Conservation (phyloP, 441 rosid species). For the Viola pubescens region DNA sequence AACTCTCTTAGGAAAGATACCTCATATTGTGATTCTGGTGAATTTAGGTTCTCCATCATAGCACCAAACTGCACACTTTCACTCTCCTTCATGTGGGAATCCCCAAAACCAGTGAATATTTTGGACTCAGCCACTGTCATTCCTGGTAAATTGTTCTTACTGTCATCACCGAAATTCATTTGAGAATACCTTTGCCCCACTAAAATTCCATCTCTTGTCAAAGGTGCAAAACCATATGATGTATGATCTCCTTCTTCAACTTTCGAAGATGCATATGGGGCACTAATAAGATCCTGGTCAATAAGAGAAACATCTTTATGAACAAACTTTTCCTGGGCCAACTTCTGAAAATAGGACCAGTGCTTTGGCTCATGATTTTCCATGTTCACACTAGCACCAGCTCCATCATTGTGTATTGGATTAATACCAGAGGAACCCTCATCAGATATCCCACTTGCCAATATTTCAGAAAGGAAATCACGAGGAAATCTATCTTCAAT, state of each 20-base stretch:
- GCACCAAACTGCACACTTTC: constrained; percentile 61
- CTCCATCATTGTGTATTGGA: constrained; percentile 52
- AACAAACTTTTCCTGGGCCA: constrained; percentile 55
- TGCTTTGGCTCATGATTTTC: constrained; percentile 72
- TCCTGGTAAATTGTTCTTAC: constrained; percentile 23
- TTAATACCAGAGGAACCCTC: constrained; percentile 32
- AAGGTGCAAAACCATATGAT: constrained; percentile 29
- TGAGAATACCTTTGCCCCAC: constrained; percentile 31
- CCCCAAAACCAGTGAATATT: constrained; percentile 25
- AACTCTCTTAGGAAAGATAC: constrained; percentile 29
- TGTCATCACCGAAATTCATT: constrained; percentile 29
- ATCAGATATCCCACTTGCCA: constrained; percentile 48
- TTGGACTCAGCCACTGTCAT: constrained; percentile 17
- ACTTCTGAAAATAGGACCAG: constrained; percentile 78
- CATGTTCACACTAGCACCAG: constrained; percentile 64
- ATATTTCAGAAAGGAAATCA: constrained; percentile 73
- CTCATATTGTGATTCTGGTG: constrained; percentile 47
- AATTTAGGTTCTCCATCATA: constrained; percentile 47
- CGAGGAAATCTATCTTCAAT: constrained; percentile 75
- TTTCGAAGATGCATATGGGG: constrained; percentile 29
- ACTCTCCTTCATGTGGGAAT: constrained; percentile 34
- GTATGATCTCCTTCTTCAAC: constrained; percentile 24
- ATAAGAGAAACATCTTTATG: constrained; percentile 54
- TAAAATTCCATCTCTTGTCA: constrained; percentile 30
- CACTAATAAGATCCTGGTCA: constrained; percentile 57